Evolutionary conservation across 148 eudicot genomes (phyloP).

Genomic region (Drosera capensis): DNA sequence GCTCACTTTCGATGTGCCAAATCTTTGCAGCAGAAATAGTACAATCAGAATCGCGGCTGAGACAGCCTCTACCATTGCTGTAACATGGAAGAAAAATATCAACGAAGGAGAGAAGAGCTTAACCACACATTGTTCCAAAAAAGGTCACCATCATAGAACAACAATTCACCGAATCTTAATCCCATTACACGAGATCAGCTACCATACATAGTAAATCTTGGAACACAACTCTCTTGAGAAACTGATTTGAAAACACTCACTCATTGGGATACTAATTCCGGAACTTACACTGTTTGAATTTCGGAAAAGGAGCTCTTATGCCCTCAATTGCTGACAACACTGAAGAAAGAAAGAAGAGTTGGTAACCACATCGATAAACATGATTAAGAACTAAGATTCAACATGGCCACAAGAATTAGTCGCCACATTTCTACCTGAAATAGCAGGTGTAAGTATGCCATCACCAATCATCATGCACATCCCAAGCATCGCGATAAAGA

Average conservation of each 20-base stretch:
- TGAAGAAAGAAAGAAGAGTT: slow-evolving; percentile 11
- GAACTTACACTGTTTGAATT: slow-evolving; percentile 26
- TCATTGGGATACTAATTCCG: too few relatives aligned
- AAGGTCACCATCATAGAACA: too few relatives aligned
- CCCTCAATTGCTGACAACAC: slow-evolving; percentile 43
- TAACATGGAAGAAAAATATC: slow-evolving; percentile 1
- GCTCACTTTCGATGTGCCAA: slow-evolving; percentile 29
- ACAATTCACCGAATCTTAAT: too few relatives aligned
- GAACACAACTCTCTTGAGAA: too few relatives aligned
- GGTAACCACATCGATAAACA: background rate
- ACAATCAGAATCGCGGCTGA: slow-evolving; percentile 26
- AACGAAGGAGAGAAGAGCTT: background rate
- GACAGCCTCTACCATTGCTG: slow-evolving; percentile 17
- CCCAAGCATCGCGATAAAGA: slow-evolving; percentile 30
- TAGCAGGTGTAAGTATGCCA: slow-evolving; percentile 42
- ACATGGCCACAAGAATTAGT: background rate
- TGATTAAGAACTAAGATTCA: background rate
- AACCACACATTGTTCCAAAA: background rate
- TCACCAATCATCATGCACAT: slow-evolving; percentile 43
- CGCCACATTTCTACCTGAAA: slow-evolving; percentile 22
- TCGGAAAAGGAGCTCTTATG: slow-evolving; percentile 20
- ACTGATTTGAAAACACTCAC: background rate
- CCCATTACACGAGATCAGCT: too few relatives aligned
- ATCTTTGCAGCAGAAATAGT: slow-evolving; percentile 34
- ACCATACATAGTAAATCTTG: too few relatives aligned